phyloP scores from a whole-genome alignment of 345 rosid species.

The Psidium guajava region DNA sequence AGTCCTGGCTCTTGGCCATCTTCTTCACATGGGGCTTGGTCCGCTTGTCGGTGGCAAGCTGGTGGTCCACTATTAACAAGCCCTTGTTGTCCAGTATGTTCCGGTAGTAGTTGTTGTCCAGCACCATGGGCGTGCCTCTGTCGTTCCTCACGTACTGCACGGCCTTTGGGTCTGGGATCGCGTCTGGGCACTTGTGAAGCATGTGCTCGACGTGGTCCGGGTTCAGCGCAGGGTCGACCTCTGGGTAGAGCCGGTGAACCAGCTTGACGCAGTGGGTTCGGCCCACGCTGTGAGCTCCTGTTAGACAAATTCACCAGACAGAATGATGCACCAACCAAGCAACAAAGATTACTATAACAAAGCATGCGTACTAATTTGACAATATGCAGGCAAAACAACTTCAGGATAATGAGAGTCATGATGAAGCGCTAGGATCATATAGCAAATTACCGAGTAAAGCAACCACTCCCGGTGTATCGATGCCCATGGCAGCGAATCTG shows the following conservation, averaged over 20 bases:
- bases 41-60: constrained; percentile 72
- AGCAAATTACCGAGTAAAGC: constrained; percentile 42
- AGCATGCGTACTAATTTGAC: background rate
- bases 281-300: constrained; percentile 92
- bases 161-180: constrained; percentile 92
- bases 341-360: background rate
- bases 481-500: constrained; percentile 64
- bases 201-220: constrained; percentile 80
- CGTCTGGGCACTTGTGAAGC: constrained; percentile 90
- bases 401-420: background rate
- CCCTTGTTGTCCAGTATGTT: constrained; percentile 95
- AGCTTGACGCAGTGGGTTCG: constrained; percentile 92
- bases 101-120: constrained; percentile 95
- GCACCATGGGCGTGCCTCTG: constrained; percentile 83
- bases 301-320: background rate
- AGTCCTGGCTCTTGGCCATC: constrained; percentile 88
- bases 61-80: constrained; percentile 77
- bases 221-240: constrained; percentile 69
- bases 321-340: background rate
- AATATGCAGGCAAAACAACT: background rate
- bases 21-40: constrained; percentile 87
- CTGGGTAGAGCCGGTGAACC: constrained; percentile 87
- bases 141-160: constrained; percentile 96
- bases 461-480: constrained; percentile 76
- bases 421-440: background rate